Conservation (phyloP, 2,329 filamentous ascomycete genomes). For the Fusarium sp. region DNA sequence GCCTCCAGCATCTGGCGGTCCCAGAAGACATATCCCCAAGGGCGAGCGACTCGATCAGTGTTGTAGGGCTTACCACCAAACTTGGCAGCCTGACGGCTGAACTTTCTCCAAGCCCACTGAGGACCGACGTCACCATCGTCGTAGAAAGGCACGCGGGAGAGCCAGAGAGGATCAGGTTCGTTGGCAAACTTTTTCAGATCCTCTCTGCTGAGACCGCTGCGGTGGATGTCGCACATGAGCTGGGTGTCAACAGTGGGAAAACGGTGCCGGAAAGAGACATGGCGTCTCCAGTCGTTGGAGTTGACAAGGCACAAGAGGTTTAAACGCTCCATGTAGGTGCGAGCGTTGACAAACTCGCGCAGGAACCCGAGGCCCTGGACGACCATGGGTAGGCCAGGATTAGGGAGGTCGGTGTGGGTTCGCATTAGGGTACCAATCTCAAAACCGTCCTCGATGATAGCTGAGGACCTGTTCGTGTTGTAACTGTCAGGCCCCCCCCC, state of each 20-base stretch:
- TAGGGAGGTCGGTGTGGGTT: too few relatives aligned
- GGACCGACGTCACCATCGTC: conserved; percentile 15
- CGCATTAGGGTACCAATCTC: conserved; percentile 3
- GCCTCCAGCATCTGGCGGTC: conserved; percentile 19
- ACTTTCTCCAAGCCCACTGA: neutral
- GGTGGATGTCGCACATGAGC: neutral
- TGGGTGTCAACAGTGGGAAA: neutral
- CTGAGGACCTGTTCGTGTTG: neutral
- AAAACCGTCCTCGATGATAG: conserved; percentile 17
- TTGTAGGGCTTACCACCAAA: neutral
- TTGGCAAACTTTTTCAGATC: neutral
- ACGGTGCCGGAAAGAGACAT: neutral
- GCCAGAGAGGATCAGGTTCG: neutral
- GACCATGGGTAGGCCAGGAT: neutral
- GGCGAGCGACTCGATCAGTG: neutral
- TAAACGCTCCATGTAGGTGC: neutral
- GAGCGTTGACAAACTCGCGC: conserved; percentile 9
- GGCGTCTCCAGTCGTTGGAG: neutral
- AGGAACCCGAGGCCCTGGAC: conserved; percentile 1
- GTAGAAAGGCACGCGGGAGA: conserved; percentile 22
- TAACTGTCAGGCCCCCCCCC: too few relatives aligned
- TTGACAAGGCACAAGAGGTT: neutral
- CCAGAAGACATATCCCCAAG: conserved; percentile 27
- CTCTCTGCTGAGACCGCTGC: neutral
- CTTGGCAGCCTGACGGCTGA: neutral